Base-by-base conservation (phyloP, 1,284 basidiomycete genomes). In the Trametes hirsuta region DNA sequence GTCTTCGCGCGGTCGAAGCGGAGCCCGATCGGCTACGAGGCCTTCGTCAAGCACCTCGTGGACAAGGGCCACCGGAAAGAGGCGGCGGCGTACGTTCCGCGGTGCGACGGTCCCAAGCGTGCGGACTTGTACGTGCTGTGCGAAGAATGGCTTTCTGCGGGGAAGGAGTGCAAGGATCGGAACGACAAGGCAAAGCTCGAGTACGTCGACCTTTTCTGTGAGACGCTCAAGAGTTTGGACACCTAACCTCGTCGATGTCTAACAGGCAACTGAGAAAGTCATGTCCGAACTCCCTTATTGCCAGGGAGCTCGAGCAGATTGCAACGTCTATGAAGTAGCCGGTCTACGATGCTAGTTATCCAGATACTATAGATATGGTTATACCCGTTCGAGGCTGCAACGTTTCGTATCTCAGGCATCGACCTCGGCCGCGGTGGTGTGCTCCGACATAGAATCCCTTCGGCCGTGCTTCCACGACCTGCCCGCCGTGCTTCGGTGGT, bases 21-120 rank as follows among this genome's bases (percentile, higher is more conserved):
- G 67, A 94, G 91, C 72, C 96, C 97, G 1, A 97, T 98, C 62
- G 97, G 97, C 3, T 98, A 96, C 70, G 94, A 97, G 72, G 86
- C 92, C 0, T 97, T 97, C 72, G 95, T 97, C 18, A 87, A 85
- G 50, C 87, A 94, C 72, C 80, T 94, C 36, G 82, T 93, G 21
- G 80, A 85, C 51, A 85, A 86, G 53, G 91, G 89, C 0, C 83
- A 93, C 69, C 69, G 79, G 4, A 88, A 85, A 61, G 88, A 96
- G 69, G 95, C 93, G 1, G 77, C 85, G 0, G 64, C 77, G 4
- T 97, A 89, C 71, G 91, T 97, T 15, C 75, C 86, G 1, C 85
- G 87, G 30, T 97, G 95, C 68, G 95, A 97, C 69, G 82, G 86
- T 0, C 87, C 86, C n/a, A 86, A 85, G 64, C 82, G 94, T 21